Evolutionary conservation across 805 yeast genomes (phyloP), one percentile per base, ranked within the genome.

Genomic region (Blastobotrys americana): DNA sequence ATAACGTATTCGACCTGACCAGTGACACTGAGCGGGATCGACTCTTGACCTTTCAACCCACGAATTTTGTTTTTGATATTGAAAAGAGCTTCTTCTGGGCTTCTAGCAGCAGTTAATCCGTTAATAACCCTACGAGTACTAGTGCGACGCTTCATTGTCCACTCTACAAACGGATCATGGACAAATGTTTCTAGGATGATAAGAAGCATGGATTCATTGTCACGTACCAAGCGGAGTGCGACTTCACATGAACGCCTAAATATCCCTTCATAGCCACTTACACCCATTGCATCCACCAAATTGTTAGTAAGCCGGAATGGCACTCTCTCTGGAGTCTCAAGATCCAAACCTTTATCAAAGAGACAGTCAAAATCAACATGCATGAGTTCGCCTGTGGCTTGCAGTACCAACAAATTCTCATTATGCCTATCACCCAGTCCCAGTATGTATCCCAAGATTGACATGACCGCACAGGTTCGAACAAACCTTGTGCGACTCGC

Each of bases 341-440:
- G 65, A 19, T 84, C 85, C 38, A 63, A 65, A 37, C 74, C 63
- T 46, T 90, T 93, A 46, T 90, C 97, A 58, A 94, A 93, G 35
- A 93, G 68, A 67, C 97, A 90, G 59, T 94, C 97, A 63, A 93
- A 93, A 64, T 94, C 99, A 44, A 93, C 97, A 61, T 93, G 99
- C 49, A 93, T 65, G 0, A 87, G 77, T 5, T 78, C 78, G 1
- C 98, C 98, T 3, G 80, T 74, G 35, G 71, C 74, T 49, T 82
- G 81, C 55, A 80, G 74, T 33, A 90, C 67, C 44, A 93, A 65
- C 17, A 93, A 77, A 57, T 93, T 93, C 58, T 93, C 99, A 54
- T 96, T 84, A 60, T 93, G 99, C 34, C 99, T 72, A 63, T 93
- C 99, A 19, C 99, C 99, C 41, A 93, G 71, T 5, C 98, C 98